Evolutionary conservation across 495 filamentous ascomycete species (phyloP).

Genomic region (Barbatosphaeria neglecta): DNA sequence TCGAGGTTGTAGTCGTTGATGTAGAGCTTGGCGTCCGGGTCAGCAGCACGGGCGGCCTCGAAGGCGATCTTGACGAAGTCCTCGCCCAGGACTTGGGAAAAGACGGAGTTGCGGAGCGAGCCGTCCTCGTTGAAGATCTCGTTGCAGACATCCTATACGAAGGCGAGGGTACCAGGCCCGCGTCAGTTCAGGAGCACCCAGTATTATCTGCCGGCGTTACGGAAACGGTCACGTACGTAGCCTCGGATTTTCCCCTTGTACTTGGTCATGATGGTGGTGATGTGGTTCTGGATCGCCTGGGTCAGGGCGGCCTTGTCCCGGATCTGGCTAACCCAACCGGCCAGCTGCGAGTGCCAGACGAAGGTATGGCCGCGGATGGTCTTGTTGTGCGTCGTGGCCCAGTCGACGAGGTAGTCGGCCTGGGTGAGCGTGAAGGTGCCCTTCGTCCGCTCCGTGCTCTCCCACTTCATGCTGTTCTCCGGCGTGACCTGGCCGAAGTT

Average conservation of each 20-base stretch:
- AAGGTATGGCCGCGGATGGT: conserved; percentile 51
- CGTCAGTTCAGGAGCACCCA: neutral
- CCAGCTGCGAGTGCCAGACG: conserved; percentile 55
- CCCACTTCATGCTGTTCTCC: conserved; percentile 61
- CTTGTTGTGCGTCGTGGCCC: conserved; percentile 43
- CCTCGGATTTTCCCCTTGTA: conserved; percentile 52
- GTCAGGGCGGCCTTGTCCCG: conserved; percentile 37
- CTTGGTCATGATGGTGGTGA: conserved; percentile 40
- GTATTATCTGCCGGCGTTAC: neutral
- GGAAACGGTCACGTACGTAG: conserved; percentile 29
- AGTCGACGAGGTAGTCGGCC: conserved; percentile 49
- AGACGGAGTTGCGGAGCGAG: conserved; percentile 41
- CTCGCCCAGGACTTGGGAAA: conserved; percentile 48
- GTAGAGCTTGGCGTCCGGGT: conserved; percentile 49
- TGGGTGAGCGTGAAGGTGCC: conserved; percentile 39
- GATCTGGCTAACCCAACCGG: conserved; percentile 47
- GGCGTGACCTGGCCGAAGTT: conserved; percentile 55
- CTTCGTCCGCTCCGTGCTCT: conserved; percentile 33
- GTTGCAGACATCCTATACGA: conserved; percentile 51
- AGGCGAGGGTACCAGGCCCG: neutral
- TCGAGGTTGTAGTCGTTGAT: conserved; percentile 62
- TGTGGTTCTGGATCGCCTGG: conserved; percentile 46
- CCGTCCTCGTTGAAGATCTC: conserved; percentile 58
- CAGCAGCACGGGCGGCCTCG: conserved; percentile 44
- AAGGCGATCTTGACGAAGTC: conserved; percentile 50